Evolutionary conservation across 768 basidiomycete genomes (phyloP).

Genomic region (Amanita subjunquillea): DNA sequence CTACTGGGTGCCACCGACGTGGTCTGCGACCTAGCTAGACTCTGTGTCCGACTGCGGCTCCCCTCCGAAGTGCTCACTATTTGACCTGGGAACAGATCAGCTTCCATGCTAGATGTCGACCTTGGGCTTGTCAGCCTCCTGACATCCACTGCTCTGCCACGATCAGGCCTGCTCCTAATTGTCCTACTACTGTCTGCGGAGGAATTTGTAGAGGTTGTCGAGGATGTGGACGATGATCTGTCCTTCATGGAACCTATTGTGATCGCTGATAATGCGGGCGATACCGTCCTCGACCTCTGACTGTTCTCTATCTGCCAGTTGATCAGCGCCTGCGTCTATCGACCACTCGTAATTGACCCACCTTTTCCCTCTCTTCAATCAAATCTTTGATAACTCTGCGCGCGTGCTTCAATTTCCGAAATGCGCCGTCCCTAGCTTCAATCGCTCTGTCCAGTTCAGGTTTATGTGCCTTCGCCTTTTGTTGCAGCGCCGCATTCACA

Average conservation of each 20-base stretch:
- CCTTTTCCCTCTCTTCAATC: slow-evolving; percentile 29
- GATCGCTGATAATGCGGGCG: slow-evolving; percentile 8
- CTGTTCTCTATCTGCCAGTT: not conserved
- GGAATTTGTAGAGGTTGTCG: not conserved
- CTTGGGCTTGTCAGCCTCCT: not conserved
- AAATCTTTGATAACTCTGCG: slow-evolving; percentile 31
- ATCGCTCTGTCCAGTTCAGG: slow-evolving; percentile 22
- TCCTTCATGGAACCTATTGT: not conserved
- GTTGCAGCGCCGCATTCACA: slow-evolving; percentile 24
- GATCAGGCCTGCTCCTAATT: not conserved
- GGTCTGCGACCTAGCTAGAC: not conserved
- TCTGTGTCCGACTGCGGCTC: not conserved
- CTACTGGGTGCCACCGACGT: not conserved
- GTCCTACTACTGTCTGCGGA: not conserved
- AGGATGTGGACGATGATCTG: not conserved
- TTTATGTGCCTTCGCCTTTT: slow-evolving; percentile 13
- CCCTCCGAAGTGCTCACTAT: not conserved
- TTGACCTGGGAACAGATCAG: not conserved
- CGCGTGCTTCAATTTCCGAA: slow-evolving; percentile 24
- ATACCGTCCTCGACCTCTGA: slow-evolving; percentile 1
- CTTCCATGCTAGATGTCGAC: not conserved
- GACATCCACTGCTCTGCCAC: not conserved
- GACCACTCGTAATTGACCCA: not conserved
- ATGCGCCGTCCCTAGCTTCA: slow-evolving; percentile 20
- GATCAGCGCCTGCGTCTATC: not conserved